These are phyloP conservation scores for Lichtheimia ornata DNA, from an alignment of 371 early-diverging fungal genomes.

Conservation along the genomic window DNA sequence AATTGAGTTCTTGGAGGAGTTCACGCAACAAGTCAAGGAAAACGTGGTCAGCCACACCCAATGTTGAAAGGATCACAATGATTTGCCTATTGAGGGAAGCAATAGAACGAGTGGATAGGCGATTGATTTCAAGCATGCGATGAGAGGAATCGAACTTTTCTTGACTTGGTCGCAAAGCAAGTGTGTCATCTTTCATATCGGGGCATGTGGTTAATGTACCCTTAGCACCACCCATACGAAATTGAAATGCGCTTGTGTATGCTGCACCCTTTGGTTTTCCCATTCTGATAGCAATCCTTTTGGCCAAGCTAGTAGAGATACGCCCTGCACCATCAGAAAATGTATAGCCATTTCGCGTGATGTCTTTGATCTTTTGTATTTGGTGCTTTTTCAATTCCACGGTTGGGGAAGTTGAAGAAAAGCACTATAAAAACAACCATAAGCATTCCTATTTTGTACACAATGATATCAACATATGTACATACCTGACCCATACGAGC, in stretches of 20 bases:
- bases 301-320: conserved; percentile 54
- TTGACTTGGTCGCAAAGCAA: conserved; percentile 63
- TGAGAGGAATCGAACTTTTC: conserved; percentile 59
- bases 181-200: conserved; percentile 19
- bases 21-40: conserved; percentile 46
- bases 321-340: conserved; percentile 79
- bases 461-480: too few species aligned
- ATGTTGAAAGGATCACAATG: conserved; percentile 58
- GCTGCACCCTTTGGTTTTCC: conserved; percentile 33
- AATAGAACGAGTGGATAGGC: conserved; percentile 35
- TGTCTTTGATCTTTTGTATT: conserved; percentile 16
- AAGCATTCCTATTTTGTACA: not conserved
- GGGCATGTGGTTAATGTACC: conserved; percentile 56
- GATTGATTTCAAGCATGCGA: conserved; percentile 54
- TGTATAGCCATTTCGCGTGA: conserved; percentile 15
- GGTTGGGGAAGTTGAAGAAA: conserved; percentile 56
- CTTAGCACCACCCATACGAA: conserved; percentile 76
- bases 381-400: conserved; percentile 18
- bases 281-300: conserved; percentile 33
- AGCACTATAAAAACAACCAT: conserved; percentile 28
- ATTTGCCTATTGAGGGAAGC: conserved; percentile 66
- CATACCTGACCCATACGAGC: conserved; percentile 66
- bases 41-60: conserved; percentile 55
- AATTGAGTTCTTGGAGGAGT: conserved; percentile 35
- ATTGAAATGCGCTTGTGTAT: conserved; percentile 72